Conservation (phyloP, 441 rosid genomes). For the Populus hybrid region DNA sequence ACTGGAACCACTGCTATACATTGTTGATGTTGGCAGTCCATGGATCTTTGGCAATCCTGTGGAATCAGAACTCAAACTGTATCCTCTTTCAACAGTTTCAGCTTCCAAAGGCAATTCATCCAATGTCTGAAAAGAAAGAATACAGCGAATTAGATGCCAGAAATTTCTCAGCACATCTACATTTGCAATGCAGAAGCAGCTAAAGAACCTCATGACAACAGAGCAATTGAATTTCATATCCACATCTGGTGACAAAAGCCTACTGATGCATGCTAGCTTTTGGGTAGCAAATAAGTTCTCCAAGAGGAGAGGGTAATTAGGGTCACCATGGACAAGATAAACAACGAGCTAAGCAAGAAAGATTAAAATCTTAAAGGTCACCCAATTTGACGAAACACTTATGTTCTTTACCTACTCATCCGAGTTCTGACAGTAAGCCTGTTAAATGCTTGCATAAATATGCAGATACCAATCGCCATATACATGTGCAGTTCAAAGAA, state of each 20-base stretch:
- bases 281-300: neutral
- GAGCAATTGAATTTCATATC: neutral
- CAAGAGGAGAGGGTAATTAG: neutral
- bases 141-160: neutral
- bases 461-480: neutral
- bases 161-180: neutral
- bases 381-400: neutral
- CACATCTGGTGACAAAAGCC: conserved; percentile 15
- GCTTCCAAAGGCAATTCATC: conserved; percentile 97
- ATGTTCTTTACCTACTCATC: neutral
- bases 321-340: too few relatives aligned
- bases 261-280: neutral
- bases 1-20: conserved; percentile 51
- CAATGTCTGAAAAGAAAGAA: conserved; percentile 56
- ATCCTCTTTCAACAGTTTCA: conserved; percentile 86
- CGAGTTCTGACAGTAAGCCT: neutral
- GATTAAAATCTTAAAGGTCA: neutral
- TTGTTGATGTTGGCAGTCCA: conserved; percentile 65
- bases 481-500: neutral
- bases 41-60: conserved; percentile 76
- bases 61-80: conserved; percentile 57
- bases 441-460: neutral
- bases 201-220: neutral
- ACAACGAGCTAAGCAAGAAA: too few relatives aligned
- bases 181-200: neutral